Evolutionary conservation across 768 basidiomycete genomes (phyloP), one percentile per base, ranked within the genome.

Genomic region (Tricholoma bakamatsutake): DNA sequence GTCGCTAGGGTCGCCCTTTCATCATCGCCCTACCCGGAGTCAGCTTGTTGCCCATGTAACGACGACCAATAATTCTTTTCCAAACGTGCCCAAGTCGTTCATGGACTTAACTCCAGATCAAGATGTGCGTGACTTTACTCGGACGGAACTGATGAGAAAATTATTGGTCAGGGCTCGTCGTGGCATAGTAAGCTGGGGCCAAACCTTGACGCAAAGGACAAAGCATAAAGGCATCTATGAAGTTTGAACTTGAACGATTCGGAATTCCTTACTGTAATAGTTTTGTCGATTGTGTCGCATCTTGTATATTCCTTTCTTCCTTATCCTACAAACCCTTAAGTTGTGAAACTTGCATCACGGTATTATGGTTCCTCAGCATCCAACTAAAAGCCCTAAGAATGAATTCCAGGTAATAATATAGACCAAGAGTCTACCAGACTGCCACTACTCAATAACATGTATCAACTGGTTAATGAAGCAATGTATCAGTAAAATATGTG

Each of bases 21-120:
- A 58, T 15, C 53, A 60, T 50, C 61, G 59, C 53, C 27, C 56
- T 3, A 50, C 52, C 1, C 43, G 35, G 30, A 50, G 51, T 34
- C 62, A 59, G 18, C 43, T 59, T 5, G 18, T 33, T 24, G 21
- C 42, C 17, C 52, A 42, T 28, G 28, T 40, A 12, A 11, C 51
- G 28, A 28, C 27, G 37, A 17, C 13, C 8, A 50, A 42, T 28
- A n/a, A 50, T 27, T 28, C 39, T 33, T 45, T 50, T 12, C 52
- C 39, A 18, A 33, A 46, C 13, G 15, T 57, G 5, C 65, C 68
- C 2, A 67, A 57, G 52, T 74, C 74, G 8, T 75, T 75, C 57
- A 75, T 75, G 31, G 68, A 73, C 55, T 69, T 75, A 52, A 71
- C 70, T 18, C 71, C 69, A 24, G 69, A 71, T 30, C 62, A 56